Conservation (phyloP, 768 basidiomycete genomes). For the Suillus decipiens region DNA sequence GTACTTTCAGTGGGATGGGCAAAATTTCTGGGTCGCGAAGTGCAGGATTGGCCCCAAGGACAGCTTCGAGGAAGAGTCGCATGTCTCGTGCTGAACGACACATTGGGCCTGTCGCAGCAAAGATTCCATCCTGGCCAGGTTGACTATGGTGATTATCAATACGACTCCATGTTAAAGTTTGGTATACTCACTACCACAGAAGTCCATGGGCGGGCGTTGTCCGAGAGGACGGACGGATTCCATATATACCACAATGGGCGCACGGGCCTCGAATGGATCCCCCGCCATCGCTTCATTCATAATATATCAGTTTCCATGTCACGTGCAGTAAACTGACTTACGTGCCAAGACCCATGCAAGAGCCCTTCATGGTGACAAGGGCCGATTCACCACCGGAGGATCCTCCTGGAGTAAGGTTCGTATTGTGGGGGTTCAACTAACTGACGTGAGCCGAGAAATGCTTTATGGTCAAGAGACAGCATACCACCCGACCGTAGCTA, state of each 20-base stretch:
- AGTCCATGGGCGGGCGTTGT: constrained; percentile 28
- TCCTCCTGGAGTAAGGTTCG: constrained; percentile 46
- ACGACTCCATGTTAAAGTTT: neutral
- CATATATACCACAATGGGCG: constrained; percentile 41
- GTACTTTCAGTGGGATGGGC: constrained; percentile 30
- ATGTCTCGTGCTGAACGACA: constrained; percentile 30
- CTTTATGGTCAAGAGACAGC: constrained; percentile 28
- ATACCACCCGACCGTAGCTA: constrained; percentile 34
- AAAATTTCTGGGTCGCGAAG: constrained; percentile 37
- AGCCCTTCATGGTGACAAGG: constrained; percentile 46
- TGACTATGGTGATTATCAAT: constrained; percentile 24
- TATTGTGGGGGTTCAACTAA: constrained; percentile 48
- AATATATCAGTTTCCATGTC: neutral
- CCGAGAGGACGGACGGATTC: constrained; percentile 39
- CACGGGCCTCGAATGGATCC: constrained; percentile 43
- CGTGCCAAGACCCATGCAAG: constrained; percentile 47
- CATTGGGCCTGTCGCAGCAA: constrained; percentile 25
- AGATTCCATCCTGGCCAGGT: constrained; percentile 26
- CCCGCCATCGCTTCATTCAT: constrained; percentile 28
- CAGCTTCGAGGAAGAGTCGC: constrained; percentile 20
- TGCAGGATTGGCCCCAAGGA: constrained; percentile 42
- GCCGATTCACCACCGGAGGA: constrained; percentile 56
- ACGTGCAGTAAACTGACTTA: constrained; percentile 18
- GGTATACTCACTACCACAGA: constrained; percentile 25
- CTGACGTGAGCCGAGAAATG: neutral